Evolutionary conservation across 2,329 filamentous ascomycete species (phyloP).

Genomic region (Apiospora kogelbergensis): DNA sequence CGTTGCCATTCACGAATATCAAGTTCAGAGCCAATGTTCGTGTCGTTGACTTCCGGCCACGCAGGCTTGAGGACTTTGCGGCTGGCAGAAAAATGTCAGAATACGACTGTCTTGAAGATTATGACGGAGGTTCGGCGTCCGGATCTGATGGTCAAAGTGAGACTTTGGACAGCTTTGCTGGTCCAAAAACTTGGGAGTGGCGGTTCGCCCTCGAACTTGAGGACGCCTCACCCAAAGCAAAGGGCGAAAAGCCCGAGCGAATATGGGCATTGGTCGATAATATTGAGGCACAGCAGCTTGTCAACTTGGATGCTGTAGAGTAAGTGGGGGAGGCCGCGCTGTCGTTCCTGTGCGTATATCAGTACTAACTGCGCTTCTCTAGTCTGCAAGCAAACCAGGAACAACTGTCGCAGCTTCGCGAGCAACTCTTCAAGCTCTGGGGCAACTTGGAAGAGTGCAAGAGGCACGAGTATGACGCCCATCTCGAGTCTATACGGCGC

Average conservation of each 20-base stretch:
- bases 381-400: constrained; percentile 57
- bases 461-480: constrained; percentile 30
- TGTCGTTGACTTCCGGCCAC: constrained; percentile 80
- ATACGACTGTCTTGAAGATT: constrained; percentile 50
- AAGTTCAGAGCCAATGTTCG: constrained; percentile 70
- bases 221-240: constrained; percentile 50
- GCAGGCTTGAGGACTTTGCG: constrained; percentile 70
- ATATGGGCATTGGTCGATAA: constrained; percentile 71
- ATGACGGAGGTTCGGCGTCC: constrained; percentile 32
- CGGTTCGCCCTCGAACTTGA: constrained; percentile 78
- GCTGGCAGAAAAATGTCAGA: constrained; percentile 44
- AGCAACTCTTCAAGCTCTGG: constrained; percentile 79
- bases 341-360: neutral
- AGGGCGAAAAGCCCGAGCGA: constrained; percentile 36
- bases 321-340: constrained; percentile 16
- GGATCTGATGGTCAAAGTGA: constrained; percentile 29
- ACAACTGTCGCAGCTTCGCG: constrained; percentile 55
- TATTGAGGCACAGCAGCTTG: constrained; percentile 47
- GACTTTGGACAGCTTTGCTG: constrained; percentile 24
- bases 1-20: constrained; percentile 72
- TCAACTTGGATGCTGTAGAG: constrained; percentile 48
- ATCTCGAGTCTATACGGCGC: constrained; percentile 24
- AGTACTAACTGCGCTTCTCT: neutral
- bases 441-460: constrained; percentile 79
- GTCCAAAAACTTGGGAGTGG: constrained; percentile 71